Evolutionary conservation across 768 basidiomycete genomes (phyloP).

Genomic region (Trametes cingulata): DNA sequence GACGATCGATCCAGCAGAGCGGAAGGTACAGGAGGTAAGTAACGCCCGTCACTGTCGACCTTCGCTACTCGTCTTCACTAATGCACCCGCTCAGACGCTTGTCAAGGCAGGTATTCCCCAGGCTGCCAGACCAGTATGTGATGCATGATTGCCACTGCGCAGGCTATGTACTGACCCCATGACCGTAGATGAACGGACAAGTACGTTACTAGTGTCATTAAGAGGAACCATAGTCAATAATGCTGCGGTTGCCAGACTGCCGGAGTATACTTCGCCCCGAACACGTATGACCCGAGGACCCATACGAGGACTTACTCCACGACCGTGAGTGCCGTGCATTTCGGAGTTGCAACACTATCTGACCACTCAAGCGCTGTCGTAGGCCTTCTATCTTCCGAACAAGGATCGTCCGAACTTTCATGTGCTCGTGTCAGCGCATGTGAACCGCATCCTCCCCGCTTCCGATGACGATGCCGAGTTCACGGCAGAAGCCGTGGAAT

Average conservation of each 20-base stretch:
- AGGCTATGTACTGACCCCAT: not conserved
- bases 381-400: slow-evolving; percentile 30
- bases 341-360: no score
- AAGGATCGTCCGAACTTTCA: slow-evolving; percentile 32
- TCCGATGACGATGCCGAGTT: slow-evolving; percentile 23
- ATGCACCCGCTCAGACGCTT: slow-evolving; percentile 13
- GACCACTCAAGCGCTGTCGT: slow-evolving; percentile 5
- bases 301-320: slow-evolving; percentile 25
- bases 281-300: slow-evolving; percentile 20
- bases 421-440: slow-evolving; percentile 31
- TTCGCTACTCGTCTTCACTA: not conserved
- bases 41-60: no score
- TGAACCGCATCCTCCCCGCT: slow-evolving; percentile 30
- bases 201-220: slow-evolving; percentile 7
- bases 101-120: slow-evolving; percentile 19
- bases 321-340: slow-evolving; percentile 27
- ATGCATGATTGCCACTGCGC: not conserved
- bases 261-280: slow-evolving; percentile 18
- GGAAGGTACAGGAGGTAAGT: slow-evolving; percentile 22
- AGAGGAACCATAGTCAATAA: slow-evolving; percentile 4
- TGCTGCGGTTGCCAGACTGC: slow-evolving; percentile 15
- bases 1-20: slow-evolving; percentile 19
- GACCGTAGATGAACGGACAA: slow-evolving; percentile 24
- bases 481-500: slow-evolving; percentile 50
- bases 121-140: slow-evolving; percentile 20